Evolutionary conservation across 441 rosid genomes (phyloP).

Genomic region (Erodium trifolium): DNA sequence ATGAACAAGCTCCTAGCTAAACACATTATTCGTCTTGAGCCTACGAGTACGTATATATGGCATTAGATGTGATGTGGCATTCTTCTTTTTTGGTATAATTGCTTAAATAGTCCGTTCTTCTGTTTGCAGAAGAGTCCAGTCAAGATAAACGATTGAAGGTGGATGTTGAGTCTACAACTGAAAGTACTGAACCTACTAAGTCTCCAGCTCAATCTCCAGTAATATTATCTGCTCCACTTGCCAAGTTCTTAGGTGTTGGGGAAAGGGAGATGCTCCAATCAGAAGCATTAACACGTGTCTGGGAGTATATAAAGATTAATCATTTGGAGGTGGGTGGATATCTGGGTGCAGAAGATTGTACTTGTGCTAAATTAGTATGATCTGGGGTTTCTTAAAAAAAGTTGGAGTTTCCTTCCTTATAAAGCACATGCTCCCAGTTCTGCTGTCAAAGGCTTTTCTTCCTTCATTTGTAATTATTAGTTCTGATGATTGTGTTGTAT

Average conservation of each 20-base stretch:
- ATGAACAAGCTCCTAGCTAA: slow-evolving; percentile 89
- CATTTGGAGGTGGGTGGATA: slow-evolving; percentile 42
- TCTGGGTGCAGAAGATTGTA: neutral
- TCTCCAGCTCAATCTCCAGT: slow-evolving; percentile 20
- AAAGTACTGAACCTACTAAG: slow-evolving; percentile 24
- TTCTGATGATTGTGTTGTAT: too few relatives aligned
- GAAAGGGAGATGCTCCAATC: slow-evolving; percentile 47
- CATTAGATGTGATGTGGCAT: neutral
- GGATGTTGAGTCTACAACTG: slow-evolving; percentile 42
- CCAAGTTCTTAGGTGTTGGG: slow-evolving; percentile 49
- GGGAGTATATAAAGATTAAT: slow-evolving; percentile 58
- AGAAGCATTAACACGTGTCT: slow-evolving; percentile 41
- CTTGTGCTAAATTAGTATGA: too few relatives aligned
- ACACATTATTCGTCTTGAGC: slow-evolving; percentile 79
- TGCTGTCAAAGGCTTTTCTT: too few relatives aligned
- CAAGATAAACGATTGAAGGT: slow-evolving; percentile 62
- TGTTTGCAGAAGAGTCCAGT: neutral
- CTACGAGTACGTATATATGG: slow-evolving; percentile 43
- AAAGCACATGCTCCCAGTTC: too few relatives aligned
- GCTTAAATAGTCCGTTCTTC: neutral
- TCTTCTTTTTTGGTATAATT: neutral
- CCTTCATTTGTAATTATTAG: too few relatives aligned
- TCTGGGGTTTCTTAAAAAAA: too few relatives aligned
- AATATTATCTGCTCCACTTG: slow-evolving; percentile 52
- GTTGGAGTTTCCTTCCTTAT: too few relatives aligned